Percentiles rank a stretch among this genome's conserved stretches.
These are phyloP conservation scores for Deinandra increscens DNA, from an alignment of 129 eudicot genomes.

Conservation along the genomic window DNA sequence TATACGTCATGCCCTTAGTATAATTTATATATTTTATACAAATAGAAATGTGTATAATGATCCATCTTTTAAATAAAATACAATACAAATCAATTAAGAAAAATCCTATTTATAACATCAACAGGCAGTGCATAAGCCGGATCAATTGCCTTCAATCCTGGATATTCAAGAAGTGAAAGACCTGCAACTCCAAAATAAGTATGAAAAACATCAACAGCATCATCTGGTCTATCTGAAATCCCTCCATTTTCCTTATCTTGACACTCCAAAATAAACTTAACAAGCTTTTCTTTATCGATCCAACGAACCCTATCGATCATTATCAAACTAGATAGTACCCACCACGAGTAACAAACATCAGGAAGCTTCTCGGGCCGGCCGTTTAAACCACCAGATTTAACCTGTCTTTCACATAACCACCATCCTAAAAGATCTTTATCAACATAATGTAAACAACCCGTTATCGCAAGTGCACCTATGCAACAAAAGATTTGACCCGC, in stretches of 20 bases:
- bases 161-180: constrained; percentile 85
- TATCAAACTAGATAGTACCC: constrained; percentile 92
- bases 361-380: constrained; percentile 96
- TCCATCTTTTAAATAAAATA: constrained; percentile 14
- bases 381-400: constrained; percentile 80
- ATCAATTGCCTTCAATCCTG: constrained; percentile 73
- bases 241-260: constrained; percentile 92
- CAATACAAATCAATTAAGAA: constrained; percentile 25
- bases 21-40: no score
- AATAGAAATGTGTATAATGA: neutral
- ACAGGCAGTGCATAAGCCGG: constrained; percentile 92
- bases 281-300: constrained; percentile 85
- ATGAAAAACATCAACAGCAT: constrained; percentile 91
- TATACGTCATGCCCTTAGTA: no score
- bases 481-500: constrained; percentile 96
- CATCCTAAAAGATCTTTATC: constrained; percentile 96
- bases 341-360: constrained; percentile 97
- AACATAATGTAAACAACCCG: constrained; percentile 73
- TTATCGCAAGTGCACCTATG: constrained; percentile 85
- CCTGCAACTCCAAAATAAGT: constrained; percentile 94
- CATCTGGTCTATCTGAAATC: constrained; percentile 93
- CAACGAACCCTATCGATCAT: constrained; percentile 89
- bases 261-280: constrained; percentile 77
- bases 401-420: constrained; percentile 95
- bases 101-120: constrained; percentile 70